Evolutionary conservation across 140 eudicot genomes (phyloP).

Genomic region (Oenanthe javanica): DNA sequence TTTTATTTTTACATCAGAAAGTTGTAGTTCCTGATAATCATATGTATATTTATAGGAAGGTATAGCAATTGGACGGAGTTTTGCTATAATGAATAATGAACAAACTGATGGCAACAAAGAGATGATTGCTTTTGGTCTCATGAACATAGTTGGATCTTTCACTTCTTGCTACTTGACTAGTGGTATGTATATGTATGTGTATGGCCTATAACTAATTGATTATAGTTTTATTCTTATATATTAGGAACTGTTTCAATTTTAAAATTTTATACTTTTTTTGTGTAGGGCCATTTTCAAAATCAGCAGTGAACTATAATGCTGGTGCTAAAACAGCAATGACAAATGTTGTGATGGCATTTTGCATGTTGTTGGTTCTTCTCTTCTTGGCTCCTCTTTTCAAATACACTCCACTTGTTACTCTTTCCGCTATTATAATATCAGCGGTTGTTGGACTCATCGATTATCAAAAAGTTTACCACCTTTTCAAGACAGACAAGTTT

Average conservation of each 20-base stretch:
- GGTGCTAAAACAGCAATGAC: conserved; percentile 84
- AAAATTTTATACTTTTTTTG: not conserved
- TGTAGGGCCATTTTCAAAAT: conserved; percentile 89
- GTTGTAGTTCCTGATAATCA: not conserved
- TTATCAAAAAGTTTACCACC: conserved; percentile 55
- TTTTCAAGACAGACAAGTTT: conserved; percentile 81
- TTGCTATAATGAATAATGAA: conserved; percentile 71
- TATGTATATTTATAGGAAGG: conserved; percentile 62
- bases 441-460: conserved; percentile 93
- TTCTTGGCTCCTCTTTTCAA: conserved; percentile 81
- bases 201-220: not conserved
- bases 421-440: conserved; percentile 86
- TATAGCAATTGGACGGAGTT: conserved; percentile 93
- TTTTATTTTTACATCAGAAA: not conserved
- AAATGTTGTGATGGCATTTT: conserved; percentile 65
- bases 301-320: conserved; percentile 85
- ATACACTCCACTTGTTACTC: conserved; percentile 91
- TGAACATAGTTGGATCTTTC: conserved; percentile 91
- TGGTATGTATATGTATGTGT: conserved; percentile 27
- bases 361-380: conserved; percentile 69
- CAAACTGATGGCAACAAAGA: conserved; percentile 92
- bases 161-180: conserved; percentile 96
- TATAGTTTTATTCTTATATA: not conserved
- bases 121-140: conserved; percentile 93
- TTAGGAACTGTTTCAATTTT: not conserved